phyloP scores from a whole-genome alignment of 768 basidiomycete genomes.

The Leccinum barrowsii region DNA sequence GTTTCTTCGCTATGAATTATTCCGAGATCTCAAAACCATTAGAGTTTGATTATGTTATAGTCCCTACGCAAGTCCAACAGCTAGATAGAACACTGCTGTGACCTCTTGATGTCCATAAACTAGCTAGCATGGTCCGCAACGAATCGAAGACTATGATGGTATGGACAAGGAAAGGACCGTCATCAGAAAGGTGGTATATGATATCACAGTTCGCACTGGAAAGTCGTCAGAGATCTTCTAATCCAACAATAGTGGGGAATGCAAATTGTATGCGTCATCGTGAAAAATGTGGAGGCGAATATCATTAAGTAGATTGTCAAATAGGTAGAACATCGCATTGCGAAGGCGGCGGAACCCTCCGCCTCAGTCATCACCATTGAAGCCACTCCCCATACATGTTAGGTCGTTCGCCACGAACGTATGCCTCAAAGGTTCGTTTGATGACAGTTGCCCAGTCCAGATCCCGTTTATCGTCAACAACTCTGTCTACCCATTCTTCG shows the following conservation, averaged over 20 bases:
- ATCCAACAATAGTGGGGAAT: conserved; percentile 29
- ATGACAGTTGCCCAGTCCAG: conserved; percentile 91
- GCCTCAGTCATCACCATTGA: conserved; percentile 38
- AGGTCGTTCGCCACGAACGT: conserved; percentile 84
- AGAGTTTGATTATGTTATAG: conserved; percentile 26
- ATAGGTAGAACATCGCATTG: conserved; percentile 11
- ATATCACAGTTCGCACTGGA: conserved; percentile 26
- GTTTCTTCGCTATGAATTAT: not conserved
- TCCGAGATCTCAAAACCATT: conserved; percentile 15
- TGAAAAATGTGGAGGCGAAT: conserved; percentile 24
- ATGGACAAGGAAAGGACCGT: conserved; percentile 24
- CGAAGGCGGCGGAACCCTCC: conserved; percentile 1
- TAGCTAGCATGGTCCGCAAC: conserved; percentile 18
- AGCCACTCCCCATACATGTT: conserved; percentile 94
- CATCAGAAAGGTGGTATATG: conserved; percentile 30
- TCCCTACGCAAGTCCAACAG: conserved; percentile 18
- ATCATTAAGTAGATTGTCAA: conserved; percentile 31
- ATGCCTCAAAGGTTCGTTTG: conserved; percentile 94
- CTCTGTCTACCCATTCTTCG: conserved; percentile 39
- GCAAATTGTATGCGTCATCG: conserved; percentile 25
- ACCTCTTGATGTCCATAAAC: conserved; percentile 9
- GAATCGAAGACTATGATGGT: conserved; percentile 17
- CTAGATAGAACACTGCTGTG: conserved; percentile 12
- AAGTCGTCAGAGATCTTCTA: conserved; percentile 23
- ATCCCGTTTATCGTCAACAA: conserved; percentile 71